These are phyloP conservation scores for Gamarada debralockiae DNA, from an alignment of 495 filamentous ascomycete genomes.

Conservation along the genomic window DNA sequence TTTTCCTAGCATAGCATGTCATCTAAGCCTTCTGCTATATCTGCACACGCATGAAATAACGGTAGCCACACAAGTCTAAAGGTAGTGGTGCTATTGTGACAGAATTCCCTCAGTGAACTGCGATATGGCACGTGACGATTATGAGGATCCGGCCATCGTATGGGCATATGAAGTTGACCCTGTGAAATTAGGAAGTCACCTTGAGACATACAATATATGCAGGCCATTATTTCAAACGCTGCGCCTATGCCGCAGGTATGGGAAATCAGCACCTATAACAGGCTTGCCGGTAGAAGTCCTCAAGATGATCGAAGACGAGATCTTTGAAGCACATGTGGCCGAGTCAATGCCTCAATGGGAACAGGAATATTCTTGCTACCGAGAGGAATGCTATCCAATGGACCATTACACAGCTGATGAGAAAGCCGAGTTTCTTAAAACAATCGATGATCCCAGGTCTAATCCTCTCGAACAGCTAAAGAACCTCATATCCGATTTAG, in stretches of 20 bases:
- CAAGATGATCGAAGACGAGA: slow-evolving; percentile 13
- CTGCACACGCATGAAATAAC: slow-evolving; percentile 10
- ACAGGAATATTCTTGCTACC: slow-evolving; percentile 13
- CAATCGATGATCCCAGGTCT: slow-evolving; percentile 1
- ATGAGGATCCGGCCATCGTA: slow-evolving; percentile 13
- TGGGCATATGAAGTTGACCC: slow-evolving; percentile 12
- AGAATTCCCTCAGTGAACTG: slow-evolving; percentile 3
- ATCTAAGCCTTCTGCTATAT: slow-evolving; percentile 16
- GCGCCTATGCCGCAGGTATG: slow-evolving; percentile 6
- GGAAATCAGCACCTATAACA: slow-evolving; percentile 9
- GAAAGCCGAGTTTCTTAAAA: background rate
- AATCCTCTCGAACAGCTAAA: background rate
- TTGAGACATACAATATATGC: slow-evolving; percentile 10
- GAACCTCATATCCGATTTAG: background rate
- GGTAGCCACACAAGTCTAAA: background rate
- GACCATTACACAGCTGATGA: background rate
- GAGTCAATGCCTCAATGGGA: slow-evolving; percentile 10
- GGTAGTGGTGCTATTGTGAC: slow-evolving; percentile 3
- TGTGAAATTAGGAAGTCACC: slow-evolving; percentile 18
- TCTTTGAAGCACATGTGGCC: slow-evolving; percentile 13
- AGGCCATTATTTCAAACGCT: slow-evolving; percentile 14
- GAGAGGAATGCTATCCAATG: background rate
- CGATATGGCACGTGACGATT: slow-evolving; percentile 1
- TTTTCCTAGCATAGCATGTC: slow-evolving; percentile 13
- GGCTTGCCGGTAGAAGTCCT: slow-evolving; percentile 8